Evolutionary conservation across 805 yeast genomes (phyloP).

Genomic region (Yamadazyma endophytica): DNA sequence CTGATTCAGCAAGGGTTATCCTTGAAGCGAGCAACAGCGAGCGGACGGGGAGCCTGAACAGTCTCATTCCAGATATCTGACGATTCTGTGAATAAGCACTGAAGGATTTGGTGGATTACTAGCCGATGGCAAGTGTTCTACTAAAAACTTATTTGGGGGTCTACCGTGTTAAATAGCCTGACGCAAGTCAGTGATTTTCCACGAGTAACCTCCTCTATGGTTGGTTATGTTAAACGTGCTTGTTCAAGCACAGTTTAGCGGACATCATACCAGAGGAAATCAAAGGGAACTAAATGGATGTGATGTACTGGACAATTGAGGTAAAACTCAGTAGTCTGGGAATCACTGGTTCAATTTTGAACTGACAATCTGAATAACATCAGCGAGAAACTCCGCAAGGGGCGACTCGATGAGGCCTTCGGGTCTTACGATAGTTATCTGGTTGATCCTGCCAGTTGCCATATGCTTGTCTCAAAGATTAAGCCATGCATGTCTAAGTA

Average conservation of each 20-base stretch:
- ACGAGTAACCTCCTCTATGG: constrained; percentile 27
- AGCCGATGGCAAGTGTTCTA: constrained; percentile 8
- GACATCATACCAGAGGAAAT: constrained; percentile 4
- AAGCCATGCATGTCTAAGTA: constrained; percentile 9
- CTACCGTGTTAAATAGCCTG: constrained; percentile 6
- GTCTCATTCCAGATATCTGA: constrained; percentile 26
- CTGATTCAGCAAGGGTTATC: constrained; percentile 22
- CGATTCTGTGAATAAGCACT: constrained; percentile 26
- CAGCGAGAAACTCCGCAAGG: not conserved
- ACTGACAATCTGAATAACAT: constrained; percentile 2
- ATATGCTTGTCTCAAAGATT: constrained; percentile 8
- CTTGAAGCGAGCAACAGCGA: constrained; percentile 3
- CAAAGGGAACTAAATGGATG: constrained; percentile 5
- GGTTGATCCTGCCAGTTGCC: constrained; percentile 9
- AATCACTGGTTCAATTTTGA: not conserved
- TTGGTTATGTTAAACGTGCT: constrained; percentile 19
- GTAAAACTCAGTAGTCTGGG: constrained; percentile 1
- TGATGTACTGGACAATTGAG: not conserved
- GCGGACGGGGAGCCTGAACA: constrained; percentile 18
- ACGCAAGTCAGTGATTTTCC: constrained; percentile 2
- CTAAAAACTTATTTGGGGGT: constrained; percentile 8
- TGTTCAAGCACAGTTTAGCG: constrained; percentile 3
- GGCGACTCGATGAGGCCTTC: not conserved
- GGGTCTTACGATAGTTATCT: constrained; percentile 1
- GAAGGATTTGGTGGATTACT: constrained; percentile 29